A percentile compares a stretch with the other conserved stretches of the same genome.
These are phyloP conservation scores for Patellifolia procumbens DNA, from an alignment of 179 eudicot genomes.

Conservation along the genomic window DNA sequence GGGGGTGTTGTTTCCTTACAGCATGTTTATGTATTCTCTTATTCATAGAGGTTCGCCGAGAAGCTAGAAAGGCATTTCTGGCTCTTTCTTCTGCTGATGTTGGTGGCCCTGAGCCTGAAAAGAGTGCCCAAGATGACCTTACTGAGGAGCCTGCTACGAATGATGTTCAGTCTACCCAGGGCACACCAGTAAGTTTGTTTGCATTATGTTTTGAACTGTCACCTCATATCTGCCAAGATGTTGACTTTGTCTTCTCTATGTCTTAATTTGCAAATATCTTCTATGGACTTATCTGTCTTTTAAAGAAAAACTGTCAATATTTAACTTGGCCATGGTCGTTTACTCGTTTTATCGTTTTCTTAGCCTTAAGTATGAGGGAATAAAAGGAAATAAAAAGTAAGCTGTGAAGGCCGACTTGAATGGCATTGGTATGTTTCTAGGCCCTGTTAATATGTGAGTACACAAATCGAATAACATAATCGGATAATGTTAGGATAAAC, in stretches of 20 bases:
- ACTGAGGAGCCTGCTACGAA: slow-evolving; percentile 40
- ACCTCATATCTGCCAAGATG: neutral
- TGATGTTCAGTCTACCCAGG: slow-evolving; percentile 41
- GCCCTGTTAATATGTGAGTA: neutral
- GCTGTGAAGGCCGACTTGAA: neutral
- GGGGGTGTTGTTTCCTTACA: neutral
- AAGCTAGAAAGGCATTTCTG: slow-evolving; percentile 84
- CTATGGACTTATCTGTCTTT: neutral
- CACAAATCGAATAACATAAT: neutral
- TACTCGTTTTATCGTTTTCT: neutral
- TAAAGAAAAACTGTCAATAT: neutral
- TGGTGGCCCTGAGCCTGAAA: slow-evolving; percentile 34
- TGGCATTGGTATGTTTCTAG: neutral
- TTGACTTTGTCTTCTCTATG: neutral
- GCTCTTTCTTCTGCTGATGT: slow-evolving; percentile 53
- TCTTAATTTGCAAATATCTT: neutral
- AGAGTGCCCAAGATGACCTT: slow-evolving; percentile 37
- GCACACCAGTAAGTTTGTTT: slow-evolving; percentile 54
- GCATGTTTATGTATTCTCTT: slow-evolving; percentile 17
- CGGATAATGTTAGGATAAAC: neutral
- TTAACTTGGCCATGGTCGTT: neutral
- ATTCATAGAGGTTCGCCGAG: slow-evolving; percentile 65
- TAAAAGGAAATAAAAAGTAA: neutral
- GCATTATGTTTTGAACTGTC: neutral
- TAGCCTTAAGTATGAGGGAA: neutral